Conservation (phyloP, 2,329 filamentous ascomycete species). For the Sclerotinia trifoliorum region DNA sequence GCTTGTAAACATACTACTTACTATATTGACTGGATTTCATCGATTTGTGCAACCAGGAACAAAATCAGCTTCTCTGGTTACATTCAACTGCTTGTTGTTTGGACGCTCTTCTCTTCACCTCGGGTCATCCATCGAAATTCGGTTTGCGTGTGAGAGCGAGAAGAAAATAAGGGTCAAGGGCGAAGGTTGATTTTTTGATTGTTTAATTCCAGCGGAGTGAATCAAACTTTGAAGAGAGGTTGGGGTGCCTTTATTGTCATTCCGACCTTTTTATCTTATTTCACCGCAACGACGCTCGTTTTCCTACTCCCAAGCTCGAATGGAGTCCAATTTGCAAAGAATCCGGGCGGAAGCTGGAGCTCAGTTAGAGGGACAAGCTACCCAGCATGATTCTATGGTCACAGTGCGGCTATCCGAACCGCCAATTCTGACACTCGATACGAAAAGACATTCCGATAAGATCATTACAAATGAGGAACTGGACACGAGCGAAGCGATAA, state of each 20-base stretch:
- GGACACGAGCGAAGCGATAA: slow-evolving; percentile 21
- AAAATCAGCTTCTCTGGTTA: slow-evolving; percentile 6
- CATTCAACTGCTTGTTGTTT: background rate
- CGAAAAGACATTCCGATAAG: slow-evolving; percentile 40
- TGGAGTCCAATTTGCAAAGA: background rate
- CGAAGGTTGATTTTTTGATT: slow-evolving; percentile 6
- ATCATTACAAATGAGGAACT: slow-evolving; percentile 25
- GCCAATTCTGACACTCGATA: slow-evolving; percentile 52
- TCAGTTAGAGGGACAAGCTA: slow-evolving; percentile 13
- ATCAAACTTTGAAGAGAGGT: slow-evolving; percentile 15
- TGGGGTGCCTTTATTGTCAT: slow-evolving; percentile 22
- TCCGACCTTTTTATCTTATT: slow-evolving; percentile 12
- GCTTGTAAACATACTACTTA: background rate
- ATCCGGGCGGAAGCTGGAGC: background rate
- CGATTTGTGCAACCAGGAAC: slow-evolving; percentile 9
- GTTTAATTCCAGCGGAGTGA: background rate
- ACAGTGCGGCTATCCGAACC: slow-evolving; percentile 71
- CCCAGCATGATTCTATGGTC: slow-evolving; percentile 67
- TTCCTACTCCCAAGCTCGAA: background rate
- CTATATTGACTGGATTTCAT: slow-evolving; percentile 5
- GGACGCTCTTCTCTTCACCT: background rate
- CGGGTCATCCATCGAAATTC: background rate
- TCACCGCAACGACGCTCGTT: background rate
- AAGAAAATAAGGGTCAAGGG: background rate
- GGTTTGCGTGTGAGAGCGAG: background rate